These are phyloP conservation scores for Ceratobasidium theobromae DNA, from an alignment of 1,284 basidiomycete genomes.

Conservation along the genomic window DNA sequence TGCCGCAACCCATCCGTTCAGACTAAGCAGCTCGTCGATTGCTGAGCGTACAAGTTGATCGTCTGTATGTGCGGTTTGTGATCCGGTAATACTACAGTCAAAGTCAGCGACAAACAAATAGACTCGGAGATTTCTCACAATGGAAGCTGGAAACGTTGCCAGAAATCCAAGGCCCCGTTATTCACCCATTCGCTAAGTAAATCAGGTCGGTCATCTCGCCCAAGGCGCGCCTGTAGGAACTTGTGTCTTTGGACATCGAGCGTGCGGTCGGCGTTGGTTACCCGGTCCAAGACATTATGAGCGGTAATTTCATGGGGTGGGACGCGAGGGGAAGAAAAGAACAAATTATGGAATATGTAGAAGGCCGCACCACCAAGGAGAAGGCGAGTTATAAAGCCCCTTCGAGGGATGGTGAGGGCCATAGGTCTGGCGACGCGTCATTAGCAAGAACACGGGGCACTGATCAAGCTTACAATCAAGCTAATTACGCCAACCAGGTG, in stretches of 20 bases:
- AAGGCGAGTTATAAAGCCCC: constrained; percentile 34
- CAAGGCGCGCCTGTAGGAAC: constrained; percentile 83
- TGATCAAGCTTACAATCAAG: no score
- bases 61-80: constrained; percentile 83
- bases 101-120: constrained; percentile 26
- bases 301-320: constrained; percentile 60
- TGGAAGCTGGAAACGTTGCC: constrained; percentile 87
- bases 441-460: no score
- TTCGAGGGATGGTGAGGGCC: constrained; percentile 8
- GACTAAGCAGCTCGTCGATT: constrained; percentile 85
- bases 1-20: constrained; percentile 99
- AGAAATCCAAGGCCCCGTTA: constrained; percentile 82
- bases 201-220: constrained; percentile 79
- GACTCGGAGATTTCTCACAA: constrained; percentile 56
- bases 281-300: constrained; percentile 83
- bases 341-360: constrained; percentile 48
- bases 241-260: constrained; percentile 85
- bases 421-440: no score
- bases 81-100: constrained; percentile 63
- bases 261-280: constrained; percentile 77
- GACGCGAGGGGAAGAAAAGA: constrained; percentile 49
- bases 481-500: no score
- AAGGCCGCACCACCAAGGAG: constrained; percentile 40
- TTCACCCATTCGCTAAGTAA: constrained; percentile 72
- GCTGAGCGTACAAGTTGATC: constrained; percentile 82